Conservation (phyloP, 176 grass and related monocot species). For the Stipa capillata region DNA sequence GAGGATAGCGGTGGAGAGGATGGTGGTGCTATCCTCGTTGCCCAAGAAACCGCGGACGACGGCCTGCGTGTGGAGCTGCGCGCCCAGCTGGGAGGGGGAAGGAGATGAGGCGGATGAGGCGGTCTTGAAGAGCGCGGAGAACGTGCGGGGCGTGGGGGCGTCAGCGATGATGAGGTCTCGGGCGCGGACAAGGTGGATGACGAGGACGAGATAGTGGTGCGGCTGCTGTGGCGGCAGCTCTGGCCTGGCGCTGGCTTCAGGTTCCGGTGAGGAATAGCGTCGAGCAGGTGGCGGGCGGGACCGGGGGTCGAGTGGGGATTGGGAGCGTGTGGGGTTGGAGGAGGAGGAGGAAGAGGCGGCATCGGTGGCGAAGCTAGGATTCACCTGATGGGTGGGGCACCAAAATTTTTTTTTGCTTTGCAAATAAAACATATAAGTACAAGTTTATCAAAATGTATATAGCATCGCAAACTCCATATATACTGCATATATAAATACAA, state of each 20-base stretch:
- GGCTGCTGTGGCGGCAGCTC: background rate
- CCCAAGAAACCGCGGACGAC: background rate
- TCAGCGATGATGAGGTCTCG: background rate
- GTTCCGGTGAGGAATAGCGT: background rate
- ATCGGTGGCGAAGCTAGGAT: no score
- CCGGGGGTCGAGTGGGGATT: background rate
- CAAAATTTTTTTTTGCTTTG: no score
- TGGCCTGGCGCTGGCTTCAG: background rate
- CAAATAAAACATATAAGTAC: no score
- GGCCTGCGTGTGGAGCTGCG: slow-evolving; percentile 25
- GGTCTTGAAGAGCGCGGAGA: slow-evolving; percentile 6
- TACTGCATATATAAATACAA: no score
- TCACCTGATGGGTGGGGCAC: no score
- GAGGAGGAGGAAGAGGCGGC: background rate
- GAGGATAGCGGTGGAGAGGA: background rate
- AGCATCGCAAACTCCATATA: no score
- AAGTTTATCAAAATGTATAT: no score
- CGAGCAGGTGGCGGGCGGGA: background rate
- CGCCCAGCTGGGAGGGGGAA: background rate
- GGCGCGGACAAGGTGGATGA: background rate
- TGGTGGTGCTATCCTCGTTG: background rate
- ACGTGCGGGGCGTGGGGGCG: background rate
- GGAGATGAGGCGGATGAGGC: background rate
- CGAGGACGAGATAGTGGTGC: background rate
- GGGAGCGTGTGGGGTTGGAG: background rate